Base-by-base conservation (phyloP, 2,329 filamentous ascomycete genomes). In the Alternaria consortialis region DNA sequence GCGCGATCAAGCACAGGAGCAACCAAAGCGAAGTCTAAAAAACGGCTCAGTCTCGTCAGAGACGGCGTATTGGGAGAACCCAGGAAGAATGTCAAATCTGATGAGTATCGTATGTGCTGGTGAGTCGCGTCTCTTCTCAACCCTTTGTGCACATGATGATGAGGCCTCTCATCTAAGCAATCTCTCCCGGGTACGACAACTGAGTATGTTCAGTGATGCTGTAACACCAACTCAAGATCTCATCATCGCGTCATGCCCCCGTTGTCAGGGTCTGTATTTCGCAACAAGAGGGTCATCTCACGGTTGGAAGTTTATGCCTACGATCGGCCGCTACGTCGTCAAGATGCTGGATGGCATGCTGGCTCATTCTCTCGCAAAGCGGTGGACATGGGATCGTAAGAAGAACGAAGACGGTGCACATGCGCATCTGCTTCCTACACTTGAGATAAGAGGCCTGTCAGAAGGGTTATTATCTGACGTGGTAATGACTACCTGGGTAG, bases 381-480 rank as follows among this genome's bases (percentile, higher is more conserved):
- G 40, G 8, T 43, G 20, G 40, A 20, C 40, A 13, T 43, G 40
- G 20, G 12, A 43, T 27, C 23, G 20, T 20, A 20, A 20, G 5
- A 23, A 43, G 40, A 12, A 27, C 12, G 12, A 43, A 25, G 40
- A 23, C 3, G 20, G 40, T 0, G 23, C 40, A 3, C 40, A 43
- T 2, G 23, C 20, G 0, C 20, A 25, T 1, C 2, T 43, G 1
- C 20, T 43, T 0, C 40, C 20, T 1, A 43, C 20, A 20, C 1
- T 43, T 5, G 13, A 43, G 0, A 3, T 25, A 15, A 20, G 20
- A 27, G 40, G 15, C 12, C 0, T 43, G 2, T 13, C 7, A 23
- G 11, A 13, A 3, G 2, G 2, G 1, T 29, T 7, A 6, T 29
- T 29, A 8, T 2, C 27, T 29, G 27, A 29, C 27, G 8, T 4